Conservation (phyloP, 371 early-diverging fungal genomes). For the Furculomyces boomerangus region DNA sequence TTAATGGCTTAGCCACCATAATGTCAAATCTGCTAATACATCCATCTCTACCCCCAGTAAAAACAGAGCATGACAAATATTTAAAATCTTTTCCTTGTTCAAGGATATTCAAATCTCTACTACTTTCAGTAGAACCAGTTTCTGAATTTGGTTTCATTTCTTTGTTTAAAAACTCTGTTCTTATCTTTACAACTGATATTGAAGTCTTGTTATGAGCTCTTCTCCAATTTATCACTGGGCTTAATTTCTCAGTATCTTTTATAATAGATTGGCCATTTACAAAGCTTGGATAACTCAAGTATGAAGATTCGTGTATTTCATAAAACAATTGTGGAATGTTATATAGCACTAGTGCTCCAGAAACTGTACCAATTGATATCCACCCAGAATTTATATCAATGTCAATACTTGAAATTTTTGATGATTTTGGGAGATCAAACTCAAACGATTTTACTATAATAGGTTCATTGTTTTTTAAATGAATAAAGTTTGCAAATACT, state of each 20-base stretch:
- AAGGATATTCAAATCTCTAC: background rate
- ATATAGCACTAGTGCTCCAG: background rate
- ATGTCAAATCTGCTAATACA: background rate
- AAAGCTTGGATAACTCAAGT: background rate
- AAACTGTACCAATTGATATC: background rate
- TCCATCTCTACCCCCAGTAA: constrained; percentile 1
- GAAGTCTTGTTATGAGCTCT: background rate
- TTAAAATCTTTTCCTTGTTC: background rate
- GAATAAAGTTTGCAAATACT: background rate
- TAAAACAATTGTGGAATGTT: background rate
- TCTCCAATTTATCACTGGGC: constrained; percentile 2
- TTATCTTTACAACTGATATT: background rate
- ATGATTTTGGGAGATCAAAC: background rate
- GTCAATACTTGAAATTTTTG: background rate
- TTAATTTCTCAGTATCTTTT: background rate
- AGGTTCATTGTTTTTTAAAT: background rate
- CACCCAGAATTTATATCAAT: background rate
- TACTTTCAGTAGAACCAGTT: background rate
- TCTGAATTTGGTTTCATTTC: background rate
- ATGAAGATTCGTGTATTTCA: background rate
- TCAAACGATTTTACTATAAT: background rate
- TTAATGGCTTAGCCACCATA: too few relatives aligned
- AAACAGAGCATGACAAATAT: background rate
- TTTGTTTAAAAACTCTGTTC: background rate
- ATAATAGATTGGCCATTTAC: background rate